Base-by-base conservation (phyloP, 225 moss, liverwort and hornwort genomes). In the Bryoerythrophyllum caledonicum region DNA sequence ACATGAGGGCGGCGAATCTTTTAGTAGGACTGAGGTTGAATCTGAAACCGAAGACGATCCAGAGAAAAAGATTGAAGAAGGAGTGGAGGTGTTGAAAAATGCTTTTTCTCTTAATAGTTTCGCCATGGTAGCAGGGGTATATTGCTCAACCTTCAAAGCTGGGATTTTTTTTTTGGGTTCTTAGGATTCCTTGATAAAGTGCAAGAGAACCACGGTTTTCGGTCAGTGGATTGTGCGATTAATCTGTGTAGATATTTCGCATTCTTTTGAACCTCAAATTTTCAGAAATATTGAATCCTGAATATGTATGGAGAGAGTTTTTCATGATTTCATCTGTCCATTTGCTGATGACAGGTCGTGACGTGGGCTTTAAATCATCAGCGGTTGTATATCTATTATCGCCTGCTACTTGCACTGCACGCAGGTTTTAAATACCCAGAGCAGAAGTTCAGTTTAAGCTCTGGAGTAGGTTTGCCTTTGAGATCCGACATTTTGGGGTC, bases 341-440 rank as follows among this genome's bases (percentile, higher is more conserved):
- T 70, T 71, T 80, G 65, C 70, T 66, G 76, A 70, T 76, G 76
- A 37, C 81, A 96, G 96, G 71, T 91, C 34, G 81, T 79, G 78
- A 82, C 85, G 2, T 85, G 89, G 83, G 87, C 90, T 49, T 79
- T 83, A 51, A 88, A 89, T 78, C 90, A 91, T 80, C 90, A 89
- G 69, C 87, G 90, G 75, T 74, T 89, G 65, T 87, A 86, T 77
- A 72, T 90, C 79, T 84, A 85, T 73, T 86, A 85, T 75, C 92
- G 92, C 40, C 73, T 94, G 73, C 63, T 87, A 28, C 80, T 82
- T 82, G 89, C 91, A 68, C 86, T 81, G 59, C 71, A 86, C 44
- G 85, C 78, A 63, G 81, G 82, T 77, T 65, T 82, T 10, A 79
- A 83, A 41, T 48, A 74, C 67, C 81, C 88, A 30, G 83, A 89